Percentiles rank a stretch among this genome's conserved stretches.
Evolutionary conservation across 805 yeast genomes (phyloP).

Genomic region (Ogataea sp.): DNA sequence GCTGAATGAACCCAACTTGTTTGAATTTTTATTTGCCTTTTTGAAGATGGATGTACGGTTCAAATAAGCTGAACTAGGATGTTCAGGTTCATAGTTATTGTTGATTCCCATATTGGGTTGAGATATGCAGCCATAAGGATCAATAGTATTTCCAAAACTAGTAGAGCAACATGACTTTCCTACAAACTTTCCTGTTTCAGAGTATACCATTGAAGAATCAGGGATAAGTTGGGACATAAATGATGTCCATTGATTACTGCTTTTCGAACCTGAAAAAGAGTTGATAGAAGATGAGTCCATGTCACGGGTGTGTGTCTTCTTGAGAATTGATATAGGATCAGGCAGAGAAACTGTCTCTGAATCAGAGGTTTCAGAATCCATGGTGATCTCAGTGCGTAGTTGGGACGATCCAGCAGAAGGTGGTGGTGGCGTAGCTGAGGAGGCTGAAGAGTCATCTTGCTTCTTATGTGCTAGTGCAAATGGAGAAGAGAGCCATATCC

Average conservation of each 20-base stretch:
- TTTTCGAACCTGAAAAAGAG: constrained; percentile 1
- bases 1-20: constrained; percentile 10
- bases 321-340: too few species aligned
- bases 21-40: not conserved
- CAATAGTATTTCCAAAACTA: not conserved
- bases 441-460: too few species aligned
- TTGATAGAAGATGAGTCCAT: not conserved
- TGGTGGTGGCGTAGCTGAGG: too few species aligned
- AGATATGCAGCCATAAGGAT: too few species aligned
- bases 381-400: too few species aligned
- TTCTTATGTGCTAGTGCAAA: not conserved
- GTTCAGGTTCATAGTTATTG: too few species aligned
- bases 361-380: too few species aligned
- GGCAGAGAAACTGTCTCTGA: too few species aligned
- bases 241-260: not conserved
- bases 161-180: constrained; percentile 12
- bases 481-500: not conserved
- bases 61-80: not conserved
- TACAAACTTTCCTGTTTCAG: constrained; percentile 24
- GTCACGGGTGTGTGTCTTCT: not conserved
- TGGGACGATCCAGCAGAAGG: too few species aligned
- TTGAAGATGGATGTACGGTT: constrained; percentile 1
- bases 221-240: constrained; percentile 25
- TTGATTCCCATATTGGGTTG: too few species aligned
- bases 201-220: constrained; percentile 19